Conservation (phyloP, 352 stramenopile species). For the Globisporangium megalacanthum region DNA sequence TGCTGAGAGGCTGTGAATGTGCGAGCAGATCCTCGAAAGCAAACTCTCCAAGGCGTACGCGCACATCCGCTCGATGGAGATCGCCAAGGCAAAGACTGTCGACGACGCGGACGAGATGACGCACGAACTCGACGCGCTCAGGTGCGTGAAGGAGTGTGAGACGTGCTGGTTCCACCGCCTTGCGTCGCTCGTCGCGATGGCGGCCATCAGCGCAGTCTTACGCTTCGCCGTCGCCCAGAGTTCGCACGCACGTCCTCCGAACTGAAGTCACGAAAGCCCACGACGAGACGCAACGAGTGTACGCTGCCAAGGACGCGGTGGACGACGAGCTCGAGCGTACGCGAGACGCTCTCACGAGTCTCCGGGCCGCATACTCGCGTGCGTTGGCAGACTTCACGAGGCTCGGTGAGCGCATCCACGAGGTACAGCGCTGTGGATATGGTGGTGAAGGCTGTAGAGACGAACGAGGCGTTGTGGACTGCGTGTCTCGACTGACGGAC, state of each 20-base stretch:
- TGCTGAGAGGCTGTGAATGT: neutral
- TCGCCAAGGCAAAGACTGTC: conserved; percentile 24
- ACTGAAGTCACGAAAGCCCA: conserved; percentile 17
- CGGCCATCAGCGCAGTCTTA: no score
- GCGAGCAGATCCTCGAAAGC: conserved; percentile 19
- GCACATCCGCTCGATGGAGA: conserved; percentile 35
- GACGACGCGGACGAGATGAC: conserved; percentile 30
- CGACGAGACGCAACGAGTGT: conserved; percentile 15
- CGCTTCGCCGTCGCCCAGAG: conserved; percentile 4
- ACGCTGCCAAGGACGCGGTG: conserved; percentile 9
- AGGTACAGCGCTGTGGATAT: conserved; percentile 10
- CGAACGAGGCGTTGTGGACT: neutral
- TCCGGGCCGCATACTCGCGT: conserved; percentile 10
- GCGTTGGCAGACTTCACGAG: conserved; percentile 15
- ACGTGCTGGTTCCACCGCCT: no score
- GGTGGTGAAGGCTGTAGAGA: neutral
- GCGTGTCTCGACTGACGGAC: neutral
- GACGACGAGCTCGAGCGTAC: conserved; percentile 23
- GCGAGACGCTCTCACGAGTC: conserved; percentile 3
- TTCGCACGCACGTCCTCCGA: conserved; percentile 16
- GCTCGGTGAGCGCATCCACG: conserved; percentile 23
- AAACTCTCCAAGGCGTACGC: conserved; percentile 25
- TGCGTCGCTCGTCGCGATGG: no score
- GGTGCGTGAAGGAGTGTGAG: neutral
- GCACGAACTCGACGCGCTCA: conserved; percentile 23